Percentiles rank a stretch among this genome's conserved stretches.
phyloP scores from a whole-genome alignment of 179 eudicot genomes.

The Gypsophila paniculata region DNA sequence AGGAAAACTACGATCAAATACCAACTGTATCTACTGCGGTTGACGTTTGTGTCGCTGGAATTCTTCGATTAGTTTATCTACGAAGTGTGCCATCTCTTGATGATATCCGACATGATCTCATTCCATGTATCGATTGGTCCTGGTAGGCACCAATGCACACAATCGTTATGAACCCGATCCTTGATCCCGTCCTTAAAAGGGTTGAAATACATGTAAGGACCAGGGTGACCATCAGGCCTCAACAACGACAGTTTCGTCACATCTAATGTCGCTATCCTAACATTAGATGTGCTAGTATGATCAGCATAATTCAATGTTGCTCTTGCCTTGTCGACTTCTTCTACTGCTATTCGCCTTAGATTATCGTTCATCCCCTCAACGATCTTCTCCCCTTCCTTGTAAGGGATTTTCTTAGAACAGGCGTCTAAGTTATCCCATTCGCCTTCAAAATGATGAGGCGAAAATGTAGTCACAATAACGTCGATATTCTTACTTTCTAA shows the following conservation, averaged over 20 bases:
- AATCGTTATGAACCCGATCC: conserved; percentile 76
- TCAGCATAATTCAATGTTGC: conserved; percentile 7
- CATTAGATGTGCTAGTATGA: neutral
- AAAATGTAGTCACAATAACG: conserved; percentile 71
- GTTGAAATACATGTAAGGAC: conserved; percentile 69
- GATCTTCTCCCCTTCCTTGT: conserved; percentile 38
- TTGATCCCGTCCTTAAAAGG: conserved; percentile 71
- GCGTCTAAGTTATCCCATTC: conserved; percentile 88
- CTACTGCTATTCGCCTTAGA: conserved; percentile 57
- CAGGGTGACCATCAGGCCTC: conserved; percentile 94
- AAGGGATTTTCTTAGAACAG: conserved; percentile 71
- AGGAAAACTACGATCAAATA: neutral
- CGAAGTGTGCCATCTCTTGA: conserved; percentile 45
- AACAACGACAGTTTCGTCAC: conserved; percentile 59
- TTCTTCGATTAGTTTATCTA: neutral
- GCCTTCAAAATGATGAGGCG: conserved; percentile 91
- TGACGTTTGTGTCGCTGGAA: neutral
- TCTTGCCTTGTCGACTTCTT: conserved; percentile 47
- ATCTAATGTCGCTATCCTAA: conserved; percentile 59
- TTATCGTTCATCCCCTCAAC: conserved; percentile 63
- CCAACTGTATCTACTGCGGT: neutral
- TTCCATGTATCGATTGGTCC: conserved; percentile 97
- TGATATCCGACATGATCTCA: conserved; percentile 67
- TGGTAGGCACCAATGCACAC: conserved; percentile 95
- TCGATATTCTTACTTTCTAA: conserved; percentile 27